Conservation (phyloP, 169 alveolate species). For the Eimeria acervulina region DNA sequence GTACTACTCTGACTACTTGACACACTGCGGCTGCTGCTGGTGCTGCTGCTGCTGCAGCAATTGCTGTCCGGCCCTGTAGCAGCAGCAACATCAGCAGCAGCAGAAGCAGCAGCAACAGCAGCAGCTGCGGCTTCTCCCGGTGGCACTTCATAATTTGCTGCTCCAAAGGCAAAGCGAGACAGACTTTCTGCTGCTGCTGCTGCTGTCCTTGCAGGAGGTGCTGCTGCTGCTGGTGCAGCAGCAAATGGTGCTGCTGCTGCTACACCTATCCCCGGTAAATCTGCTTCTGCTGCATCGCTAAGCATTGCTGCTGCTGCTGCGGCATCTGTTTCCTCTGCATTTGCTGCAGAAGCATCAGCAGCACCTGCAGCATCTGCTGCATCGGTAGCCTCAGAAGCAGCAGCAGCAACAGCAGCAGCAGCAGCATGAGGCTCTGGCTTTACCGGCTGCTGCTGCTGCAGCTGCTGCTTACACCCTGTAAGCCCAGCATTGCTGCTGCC, state of each 20-base stretch:
- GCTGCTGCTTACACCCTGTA: not conserved
- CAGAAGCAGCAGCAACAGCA: not conserved
- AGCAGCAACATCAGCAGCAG: not conserved
- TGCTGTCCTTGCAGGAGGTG: slow-evolving; percentile 10
- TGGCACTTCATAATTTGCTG: not conserved
- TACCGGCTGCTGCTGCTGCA: slow-evolving; percentile 47
- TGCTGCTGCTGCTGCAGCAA: not conserved
- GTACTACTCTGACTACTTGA: not conserved
- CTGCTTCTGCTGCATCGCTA: not conserved
- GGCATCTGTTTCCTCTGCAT: too few species aligned
- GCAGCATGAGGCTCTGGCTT: not conserved
- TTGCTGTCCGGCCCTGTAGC: too few species aligned
- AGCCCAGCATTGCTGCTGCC: not conserved
- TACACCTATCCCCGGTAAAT: not conserved
- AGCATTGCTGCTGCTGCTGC: not conserved
- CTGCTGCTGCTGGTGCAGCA: slow-evolving; percentile 5
- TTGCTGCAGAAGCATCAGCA: too few species aligned
- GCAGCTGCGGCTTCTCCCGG: not conserved
- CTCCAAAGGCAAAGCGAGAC: not conserved
- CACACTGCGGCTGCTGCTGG: not conserved
- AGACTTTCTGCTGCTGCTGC: slow-evolving; percentile 4
- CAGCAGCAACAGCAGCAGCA: too few species aligned
- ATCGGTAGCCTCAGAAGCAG: too few species aligned
- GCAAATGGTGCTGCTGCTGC: too few species aligned
- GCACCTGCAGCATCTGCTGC: too few species aligned